Base-by-base conservation (phyloP, 148 eudicot genomes). In the Talinum fruticosum region DNA sequence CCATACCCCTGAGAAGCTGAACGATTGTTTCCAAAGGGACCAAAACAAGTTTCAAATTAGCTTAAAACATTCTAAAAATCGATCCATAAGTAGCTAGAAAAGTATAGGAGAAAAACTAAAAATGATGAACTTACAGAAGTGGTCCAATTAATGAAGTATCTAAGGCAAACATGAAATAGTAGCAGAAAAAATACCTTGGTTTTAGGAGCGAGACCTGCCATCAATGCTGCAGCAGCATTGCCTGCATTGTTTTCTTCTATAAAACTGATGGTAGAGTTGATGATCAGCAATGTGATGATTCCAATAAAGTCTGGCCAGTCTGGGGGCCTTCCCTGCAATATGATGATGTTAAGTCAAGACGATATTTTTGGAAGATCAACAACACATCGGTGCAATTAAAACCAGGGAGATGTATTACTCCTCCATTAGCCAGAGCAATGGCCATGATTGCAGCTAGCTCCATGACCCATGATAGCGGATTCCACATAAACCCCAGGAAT, bases 151-250 rank as follows among this genome's bases (percentile, higher is more conserved):
- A n/a, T n/a, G 47, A 41, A 41, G 7, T 41, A 41, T 41, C 14
- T 14, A 41, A 41, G 12, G 47, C n/a, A 10, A 8, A 41, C 6
- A 19, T 51, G 57, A 15, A 51, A 16, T 51, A 19, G 23, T 51
- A 5, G 18, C 23, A 16, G n/a, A 51, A 51, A 23, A 51, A 36
- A 57, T 80, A 91, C 96, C 88, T 90, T 92, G 30, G 91, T 84
- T 80, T 90, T 92, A 62, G 97, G 97, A 69, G 97, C 97, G 30
- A 92, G 92, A 54, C 97, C 91, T 2, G 97, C 97, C 97, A 92
- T 92, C 32, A 92, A 81, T 10, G 97, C 97, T 21, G 88, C 89
- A 5, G 97, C 97, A 37, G 97, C 97, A 80, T 92, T 92, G 6
- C 97, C 97, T 18, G 97, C 97, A 80, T 87, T 90, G 84, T 92